phyloP scores from a whole-genome alignment of 129 eudicot species.

The carrot (Daucus carota) region DNA sequence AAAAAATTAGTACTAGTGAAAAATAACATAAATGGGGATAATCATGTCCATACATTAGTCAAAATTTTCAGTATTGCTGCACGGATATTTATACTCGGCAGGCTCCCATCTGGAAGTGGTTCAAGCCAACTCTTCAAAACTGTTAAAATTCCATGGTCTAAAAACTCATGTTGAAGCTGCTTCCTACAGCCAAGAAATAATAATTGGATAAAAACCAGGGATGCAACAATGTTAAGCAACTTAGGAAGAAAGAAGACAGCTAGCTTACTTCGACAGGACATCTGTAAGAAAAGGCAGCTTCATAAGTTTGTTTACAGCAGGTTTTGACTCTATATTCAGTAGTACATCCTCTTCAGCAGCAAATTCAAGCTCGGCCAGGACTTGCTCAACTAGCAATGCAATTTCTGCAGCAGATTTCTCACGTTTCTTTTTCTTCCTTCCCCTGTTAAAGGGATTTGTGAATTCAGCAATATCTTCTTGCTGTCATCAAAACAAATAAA shows the following conservation, averaged over 20 bases:
- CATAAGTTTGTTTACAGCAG: conserved; percentile 86
- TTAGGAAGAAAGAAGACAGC: conserved; percentile 1
- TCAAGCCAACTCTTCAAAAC: conserved; percentile 91
- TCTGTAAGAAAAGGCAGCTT: conserved; percentile 79
- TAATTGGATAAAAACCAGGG: conserved; percentile 3
- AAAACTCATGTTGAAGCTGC: conserved; percentile 83
- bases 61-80: conserved; percentile 78
- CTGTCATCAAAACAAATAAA: conserved; percentile 45
- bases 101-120: conserved; percentile 99
- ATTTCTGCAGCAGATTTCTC: conserved; percentile 88
- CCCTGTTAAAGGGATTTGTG: conserved; percentile 52
- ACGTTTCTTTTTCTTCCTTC: conserved; percentile 78
- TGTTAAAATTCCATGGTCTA: conserved; percentile 87
- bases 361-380: conserved; percentile 90
- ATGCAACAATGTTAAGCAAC: not conserved
- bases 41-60: conserved; percentile 47
- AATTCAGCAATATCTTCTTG: conserved; percentile 84
- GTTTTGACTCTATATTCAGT: conserved; percentile 56
- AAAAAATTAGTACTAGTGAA: not conserved
- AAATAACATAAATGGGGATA: not conserved
- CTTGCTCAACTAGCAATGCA: conserved; percentile 71
- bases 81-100: conserved; percentile 90
- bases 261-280: conserved; percentile 73
- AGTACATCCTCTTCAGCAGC: conserved; percentile 91
- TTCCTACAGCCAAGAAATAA: conserved; percentile 43